Evolutionary conservation across 768 basidiomycete genomes (phyloP).

Genomic region (Mycena belliarum): DNA sequence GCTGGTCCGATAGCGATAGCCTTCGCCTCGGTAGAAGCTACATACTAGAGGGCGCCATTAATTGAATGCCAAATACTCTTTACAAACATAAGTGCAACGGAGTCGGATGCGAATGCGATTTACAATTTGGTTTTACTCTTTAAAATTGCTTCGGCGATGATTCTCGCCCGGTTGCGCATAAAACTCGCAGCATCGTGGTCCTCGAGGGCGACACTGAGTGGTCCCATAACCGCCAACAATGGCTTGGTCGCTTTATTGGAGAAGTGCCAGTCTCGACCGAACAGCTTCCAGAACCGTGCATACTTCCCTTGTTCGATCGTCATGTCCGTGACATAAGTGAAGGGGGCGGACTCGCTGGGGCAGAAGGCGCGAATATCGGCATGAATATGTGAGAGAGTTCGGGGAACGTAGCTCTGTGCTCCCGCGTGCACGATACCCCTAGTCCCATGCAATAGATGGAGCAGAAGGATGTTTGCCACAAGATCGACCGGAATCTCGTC

Average conservation of each 20-base stretch:
- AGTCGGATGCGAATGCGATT: too few species aligned
- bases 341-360: background rate
- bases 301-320: background rate
- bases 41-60: too few species aligned
- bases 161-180: background rate
- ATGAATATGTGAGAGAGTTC: background rate
- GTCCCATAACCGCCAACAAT: background rate
- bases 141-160: background rate
- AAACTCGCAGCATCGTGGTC: background rate
- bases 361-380: background rate
- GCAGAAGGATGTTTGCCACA: constrained; percentile 1
- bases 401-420: background rate
- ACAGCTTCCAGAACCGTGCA: background rate
- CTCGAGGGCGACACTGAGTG: background rate
- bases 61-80: too few species aligned
- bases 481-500: constrained; percentile 14
- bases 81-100: too few species aligned
- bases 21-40: too few species aligned
- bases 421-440: constrained; percentile 2
- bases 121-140: background rate
- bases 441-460: background rate
- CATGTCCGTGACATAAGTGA: background rate
- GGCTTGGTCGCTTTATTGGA: background rate
- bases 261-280: constrained; percentile 2
- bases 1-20: too few species aligned